A percentile compares a stretch with the other conserved stretches of the same genome.
phyloP scores from a whole-genome alignment of 345 rosid species.

The Populus alba region DNA sequence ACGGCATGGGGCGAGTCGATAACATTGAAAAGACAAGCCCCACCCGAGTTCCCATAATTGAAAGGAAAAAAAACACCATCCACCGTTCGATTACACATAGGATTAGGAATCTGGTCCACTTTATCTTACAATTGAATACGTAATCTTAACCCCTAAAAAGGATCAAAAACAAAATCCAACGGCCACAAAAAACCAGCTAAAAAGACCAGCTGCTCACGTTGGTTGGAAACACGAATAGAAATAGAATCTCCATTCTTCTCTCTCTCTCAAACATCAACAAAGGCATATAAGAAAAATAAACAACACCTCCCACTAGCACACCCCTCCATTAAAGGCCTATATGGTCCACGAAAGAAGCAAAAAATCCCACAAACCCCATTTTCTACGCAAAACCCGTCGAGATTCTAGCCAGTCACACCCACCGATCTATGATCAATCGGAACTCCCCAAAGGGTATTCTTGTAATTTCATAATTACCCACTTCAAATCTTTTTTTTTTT shows the following conservation, averaged over 20 bases:
- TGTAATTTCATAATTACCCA: constrained; percentile 28
- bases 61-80: not conserved
- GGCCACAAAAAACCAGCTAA: constrained; percentile 17
- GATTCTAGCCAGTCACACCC: constrained; percentile 20
- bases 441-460: constrained; percentile 29
- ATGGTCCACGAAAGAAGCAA: constrained; percentile 9
- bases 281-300: not conserved
- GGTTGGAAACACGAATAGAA: constrained; percentile 8
- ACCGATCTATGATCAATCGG: constrained; percentile 20
- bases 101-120: constrained; percentile 33
- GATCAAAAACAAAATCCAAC: constrained; percentile 21
- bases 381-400: constrained; percentile 20
- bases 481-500: not conserved
- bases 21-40: constrained; percentile 11
- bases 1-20: not conserved
- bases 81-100: constrained; percentile 26
- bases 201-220: constrained; percentile 18
- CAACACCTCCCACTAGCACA: not conserved
- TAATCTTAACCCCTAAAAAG: constrained; percentile 11
- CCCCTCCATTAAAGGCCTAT: constrained; percentile 1
- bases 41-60: constrained; percentile 15
- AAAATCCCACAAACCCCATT: not conserved
- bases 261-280: not conserved
- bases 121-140: constrained; percentile 24
- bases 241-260: constrained; percentile 9